These are phyloP conservation scores for Nemophila menziesii DNA, from an alignment of 257 asterid species.

Conservation along the genomic window DNA sequence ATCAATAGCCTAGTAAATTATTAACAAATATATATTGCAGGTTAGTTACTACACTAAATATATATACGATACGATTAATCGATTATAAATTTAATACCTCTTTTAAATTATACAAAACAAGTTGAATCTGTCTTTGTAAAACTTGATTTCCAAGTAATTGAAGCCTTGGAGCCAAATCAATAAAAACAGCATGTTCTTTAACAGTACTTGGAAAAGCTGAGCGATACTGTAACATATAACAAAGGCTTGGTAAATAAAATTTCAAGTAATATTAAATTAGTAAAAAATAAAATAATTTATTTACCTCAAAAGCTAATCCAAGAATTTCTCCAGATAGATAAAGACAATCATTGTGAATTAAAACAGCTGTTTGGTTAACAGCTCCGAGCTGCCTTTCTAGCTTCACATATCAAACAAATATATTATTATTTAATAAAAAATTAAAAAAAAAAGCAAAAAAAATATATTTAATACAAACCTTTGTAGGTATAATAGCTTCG, in stretches of 20 bases:
- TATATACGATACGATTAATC: no score
- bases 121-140: slow-evolving; percentile 64
- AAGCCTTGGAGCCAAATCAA: slow-evolving; percentile 90
- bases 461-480: slow-evolving; percentile 61
- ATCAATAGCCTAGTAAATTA: slow-evolving; percentile 66
- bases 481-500: slow-evolving; percentile 83
- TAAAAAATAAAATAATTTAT: background rate
- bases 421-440: slow-evolving; percentile 7
- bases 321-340: slow-evolving; percentile 89
- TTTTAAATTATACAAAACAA: slow-evolving; percentile 55
- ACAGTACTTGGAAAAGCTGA: slow-evolving; percentile 63
- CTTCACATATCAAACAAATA: slow-evolving; percentile 35
- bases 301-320: slow-evolving; percentile 96
- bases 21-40: slow-evolving; percentile 12
- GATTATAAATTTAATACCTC: slow-evolving; percentile 35
- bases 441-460: background rate
- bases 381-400: slow-evolving; percentile 85
- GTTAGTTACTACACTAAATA: background rate
- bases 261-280: background rate
- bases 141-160: slow-evolving; percentile 78
- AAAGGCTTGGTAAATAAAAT: background rate
- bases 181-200: slow-evolving; percentile 68
- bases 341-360: slow-evolving; percentile 86
- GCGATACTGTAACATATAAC: slow-evolving; percentile 65
- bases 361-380: slow-evolving; percentile 86